Evolutionary conservation across 495 filamentous ascomycete genomes (phyloP), one percentile per base, ranked within the genome.

Genomic region (Hyaloscypha variabilis): DNA sequence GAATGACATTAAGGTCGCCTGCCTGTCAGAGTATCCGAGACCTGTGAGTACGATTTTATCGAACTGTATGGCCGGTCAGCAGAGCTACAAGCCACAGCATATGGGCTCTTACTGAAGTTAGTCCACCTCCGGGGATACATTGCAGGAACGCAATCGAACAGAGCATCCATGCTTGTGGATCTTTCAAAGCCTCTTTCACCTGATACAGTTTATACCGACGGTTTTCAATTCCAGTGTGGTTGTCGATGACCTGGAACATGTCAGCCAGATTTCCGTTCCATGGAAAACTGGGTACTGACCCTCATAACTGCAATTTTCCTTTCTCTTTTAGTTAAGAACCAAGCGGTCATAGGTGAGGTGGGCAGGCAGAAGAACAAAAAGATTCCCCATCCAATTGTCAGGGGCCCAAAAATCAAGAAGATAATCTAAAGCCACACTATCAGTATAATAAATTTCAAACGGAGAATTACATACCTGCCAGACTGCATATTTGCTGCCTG

Each of bases 151-250:
- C 66, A 17, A 64, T 64, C 2, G 49, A 64, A 74, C 75, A 58
- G 64, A 62, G 31, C 67, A 69, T 56, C 79, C 80, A 84, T 0
- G 84, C 86, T 77, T 87, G 82, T 1, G 86, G 86, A 65, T 89
- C 86, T 34, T 76, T 17, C 2, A 88, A 70, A 0, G 84, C 81
- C 64, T 88, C 86, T 52, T 81, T 82, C 52, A 86, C 79, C 61
- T 91, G 88, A 46, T 87, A 84, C 67, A 80, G 69, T 57, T 90
- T 89, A 71, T 88, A 90, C 39, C 86, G 81, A 74, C 89, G 89
- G 68, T 90, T 91, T 34, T 87, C 86, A 36, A 90, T 84, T 19
- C 88, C 88, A 68, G 88, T 87, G 68, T 89, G 83, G 58, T 91
- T 91, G 36, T 60, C 42, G 19, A 60, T 60, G 13, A 60, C 57